phyloP scores from a whole-genome alignment of 202 grass and related monocot species.

The Panicum virgatum region DNA sequence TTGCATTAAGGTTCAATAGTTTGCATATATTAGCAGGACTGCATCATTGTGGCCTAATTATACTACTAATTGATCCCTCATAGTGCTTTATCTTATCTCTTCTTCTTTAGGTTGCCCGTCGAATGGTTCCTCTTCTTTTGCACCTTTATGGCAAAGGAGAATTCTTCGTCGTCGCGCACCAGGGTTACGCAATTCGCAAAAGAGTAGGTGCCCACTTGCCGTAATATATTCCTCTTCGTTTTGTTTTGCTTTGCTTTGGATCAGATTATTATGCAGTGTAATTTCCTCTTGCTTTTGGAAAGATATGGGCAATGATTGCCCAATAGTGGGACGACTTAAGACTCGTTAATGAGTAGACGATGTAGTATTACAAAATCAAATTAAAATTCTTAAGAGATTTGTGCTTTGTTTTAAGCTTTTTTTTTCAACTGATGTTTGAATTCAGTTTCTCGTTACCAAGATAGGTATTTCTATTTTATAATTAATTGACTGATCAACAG shows the following conservation, averaged over 20 bases:
- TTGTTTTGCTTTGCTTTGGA: constrained; percentile 33
- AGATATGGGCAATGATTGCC: constrained; percentile 49
- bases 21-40: background rate
- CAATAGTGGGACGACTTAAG: constrained; percentile 22
- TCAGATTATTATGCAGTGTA: constrained; percentile 29
- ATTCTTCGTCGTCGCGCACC: constrained; percentile 73
- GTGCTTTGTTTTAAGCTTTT: background rate
- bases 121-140: constrained; percentile 62
- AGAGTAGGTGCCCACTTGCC: constrained; percentile 41
- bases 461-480: background rate
- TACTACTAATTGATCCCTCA: constrained; percentile 39
- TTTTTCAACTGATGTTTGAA: background rate
- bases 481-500: background rate
- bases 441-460: background rate
- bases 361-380: background rate
- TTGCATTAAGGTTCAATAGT: constrained; percentile 17
- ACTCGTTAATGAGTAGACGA: background rate
- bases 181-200: constrained; percentile 50
- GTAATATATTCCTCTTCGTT: constrained; percentile 29
- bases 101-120: constrained; percentile 46
- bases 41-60: constrained; percentile 49
- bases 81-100: constrained; percentile 77
- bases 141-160: constrained; percentile 56
- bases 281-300: constrained; percentile 44
- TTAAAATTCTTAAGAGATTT: background rate